Percentiles rank a stretch among this genome's conserved stretches.
phyloP scores from a whole-genome alignment of 2,329 filamentous ascomycete species.

The Colletotrichum eremochloae region DNA sequence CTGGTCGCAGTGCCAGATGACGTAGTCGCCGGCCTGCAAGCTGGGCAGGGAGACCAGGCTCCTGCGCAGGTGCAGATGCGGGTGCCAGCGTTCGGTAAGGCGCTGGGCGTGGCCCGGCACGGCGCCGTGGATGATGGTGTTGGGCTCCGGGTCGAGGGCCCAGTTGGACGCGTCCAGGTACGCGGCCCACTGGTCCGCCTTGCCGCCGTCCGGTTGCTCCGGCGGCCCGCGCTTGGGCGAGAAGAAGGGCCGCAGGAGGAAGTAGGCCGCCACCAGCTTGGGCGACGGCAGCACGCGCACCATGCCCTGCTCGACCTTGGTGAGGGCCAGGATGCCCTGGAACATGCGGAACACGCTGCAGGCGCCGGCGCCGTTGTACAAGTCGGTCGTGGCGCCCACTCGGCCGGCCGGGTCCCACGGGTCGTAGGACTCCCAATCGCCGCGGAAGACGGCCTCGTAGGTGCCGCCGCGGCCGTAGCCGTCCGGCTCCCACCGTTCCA shows the following conservation, averaged over 20 bases:
- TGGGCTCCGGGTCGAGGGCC: constrained; percentile 61
- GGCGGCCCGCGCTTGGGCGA: constrained; percentile 50
- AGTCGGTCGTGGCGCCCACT: constrained; percentile 73
- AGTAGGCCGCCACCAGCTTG: constrained; percentile 62
- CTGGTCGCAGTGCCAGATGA: constrained; percentile 70
- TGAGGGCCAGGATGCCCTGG: constrained; percentile 81
- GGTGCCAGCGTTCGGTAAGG: constrained; percentile 70
- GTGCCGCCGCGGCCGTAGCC: constrained; percentile 71
- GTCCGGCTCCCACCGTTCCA: constrained; percentile 75
- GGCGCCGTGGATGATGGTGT: constrained; percentile 70
- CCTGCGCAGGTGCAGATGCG: constrained; percentile 65
- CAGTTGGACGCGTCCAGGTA: constrained; percentile 61
- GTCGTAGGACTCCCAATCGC: constrained; percentile 81
- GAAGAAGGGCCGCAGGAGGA: constrained; percentile 63
- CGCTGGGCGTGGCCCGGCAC: constrained; percentile 70
- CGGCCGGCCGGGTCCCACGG: constrained; percentile 79
- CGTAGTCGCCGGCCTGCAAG: constrained; percentile 68
- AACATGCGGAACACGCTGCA: constrained; percentile 84
- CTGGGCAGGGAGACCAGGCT: constrained; percentile 69
- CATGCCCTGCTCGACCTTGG: constrained; percentile 61
- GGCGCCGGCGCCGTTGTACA: constrained; percentile 79
- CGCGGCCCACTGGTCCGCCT: constrained; percentile 58
- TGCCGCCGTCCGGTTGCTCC: constrained; percentile 43
- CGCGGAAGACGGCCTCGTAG: constrained; percentile 76
- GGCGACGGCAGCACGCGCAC: constrained; percentile 62